Base-by-base conservation (phyloP, 352 stramenopile species). In the Pythium rishiriense region DNA sequence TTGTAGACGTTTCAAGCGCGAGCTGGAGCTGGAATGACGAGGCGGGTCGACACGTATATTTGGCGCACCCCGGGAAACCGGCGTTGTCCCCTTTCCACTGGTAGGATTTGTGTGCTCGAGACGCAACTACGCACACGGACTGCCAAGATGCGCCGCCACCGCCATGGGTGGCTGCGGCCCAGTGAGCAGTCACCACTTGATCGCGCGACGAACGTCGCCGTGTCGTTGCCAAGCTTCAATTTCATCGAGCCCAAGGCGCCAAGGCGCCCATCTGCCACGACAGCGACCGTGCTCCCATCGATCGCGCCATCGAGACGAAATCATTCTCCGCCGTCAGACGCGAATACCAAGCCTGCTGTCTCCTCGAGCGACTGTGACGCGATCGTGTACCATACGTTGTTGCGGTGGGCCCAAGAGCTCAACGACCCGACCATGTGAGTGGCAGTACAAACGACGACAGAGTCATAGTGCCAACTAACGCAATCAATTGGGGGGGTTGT, bases 221-320 rank as follows among this genome's bases (percentile, higher is more conserved):
- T 75, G 29, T 64, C 50, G 28, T 62, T 90, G 46, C 81, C 79
- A 24, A 72, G 69, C 26, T 90, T 90, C 66, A 91, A 91, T 50
- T 89, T 89, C 55, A 71, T 91, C 46, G 79, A 89, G 57, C 54
- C 65, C 37, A 71, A 69, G 52, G 17, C 42, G 5, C 57, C 58
- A 6, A 49, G 57, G 43, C 56, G 35, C 3, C 49, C 47, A 0
- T 42, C 47, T 21, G 22, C 29, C 11, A 22, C 21, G 15, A 3
- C n/a, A 0, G 10, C 31, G 2, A 33, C 54, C 2, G 10, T 46
- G 14, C 37, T 68, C 2, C 62, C 52, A 14, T 61, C 60, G 25
- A 47, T 68, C 19, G 19, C 11, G 19, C n/a, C 42, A 0, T 11
- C 47, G 9, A 42, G 33, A 39, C 29, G 56, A 12, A 62, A 62